These are phyloP conservation scores for Xerocomellus dryophilus DNA, from an alignment of 768 basidiomycete genomes.

Conservation along the genomic window DNA sequence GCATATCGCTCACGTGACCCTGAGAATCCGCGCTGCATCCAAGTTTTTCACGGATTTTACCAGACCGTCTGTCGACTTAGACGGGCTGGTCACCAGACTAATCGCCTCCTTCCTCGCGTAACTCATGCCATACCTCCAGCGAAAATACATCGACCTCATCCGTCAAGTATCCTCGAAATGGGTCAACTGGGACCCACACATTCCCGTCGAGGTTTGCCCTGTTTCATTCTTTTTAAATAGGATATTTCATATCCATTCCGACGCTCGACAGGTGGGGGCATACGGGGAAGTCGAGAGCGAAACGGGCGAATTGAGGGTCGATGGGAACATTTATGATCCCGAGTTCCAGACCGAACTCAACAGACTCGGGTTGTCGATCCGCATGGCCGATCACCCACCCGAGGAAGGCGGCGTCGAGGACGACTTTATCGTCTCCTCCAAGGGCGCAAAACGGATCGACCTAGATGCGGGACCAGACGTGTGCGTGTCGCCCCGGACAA, in stretches of 20 bases:
- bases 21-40: too few relatives aligned
- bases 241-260: not conserved
- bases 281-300: slow-evolving; percentile 31
- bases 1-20: too few relatives aligned
- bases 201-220: slow-evolving; percentile 28
- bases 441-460: slow-evolving; percentile 17
- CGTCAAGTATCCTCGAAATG: slow-evolving; percentile 32
- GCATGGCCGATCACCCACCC: slow-evolving; percentile 16
- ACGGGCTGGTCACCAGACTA: too few relatives aligned
- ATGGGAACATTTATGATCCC: slow-evolving; percentile 34
- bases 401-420: slow-evolving; percentile 17
- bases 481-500: slow-evolving; percentile 11
- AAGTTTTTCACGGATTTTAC: too few relatives aligned
- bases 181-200: slow-evolving; percentile 39
- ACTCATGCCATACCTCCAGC: slow-evolving; percentile 11
- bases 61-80: too few relatives aligned
- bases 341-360: slow-evolving; percentile 18
- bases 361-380: not conserved
- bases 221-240: too few relatives aligned
- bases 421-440: slow-evolving; percentile 23
- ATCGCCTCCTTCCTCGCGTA: too few relatives aligned
- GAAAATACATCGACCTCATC: slow-evolving; percentile 38
- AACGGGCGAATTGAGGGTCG: slow-evolving; percentile 30
- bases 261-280: slow-evolving; percentile 30
- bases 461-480: slow-evolving; percentile 11